Conservation (phyloP, 768 basidiomycete species). For the Rickenella mellea region DNA sequence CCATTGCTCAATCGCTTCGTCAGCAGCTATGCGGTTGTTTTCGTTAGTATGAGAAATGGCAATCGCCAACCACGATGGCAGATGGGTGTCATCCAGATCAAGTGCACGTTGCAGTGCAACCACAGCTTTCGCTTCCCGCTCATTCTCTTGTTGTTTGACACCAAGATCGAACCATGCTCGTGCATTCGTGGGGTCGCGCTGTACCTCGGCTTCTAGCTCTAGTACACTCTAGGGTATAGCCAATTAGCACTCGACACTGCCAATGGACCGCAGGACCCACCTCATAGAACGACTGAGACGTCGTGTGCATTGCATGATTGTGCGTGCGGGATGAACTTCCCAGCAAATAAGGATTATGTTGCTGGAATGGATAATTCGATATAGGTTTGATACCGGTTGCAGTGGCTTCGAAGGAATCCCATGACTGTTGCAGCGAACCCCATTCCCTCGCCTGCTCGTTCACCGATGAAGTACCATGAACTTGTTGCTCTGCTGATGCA, state of each 20-base stretch:
- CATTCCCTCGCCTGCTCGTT: conserved; percentile 32
- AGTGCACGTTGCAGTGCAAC: conserved; percentile 74
- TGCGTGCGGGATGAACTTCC: conserved; percentile 37
- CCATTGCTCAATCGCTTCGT: conserved; percentile 82
- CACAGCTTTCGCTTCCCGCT: conserved; percentile 86
- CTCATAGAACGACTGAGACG: conserved; percentile 24
- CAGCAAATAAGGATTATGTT: conserved; percentile 67
- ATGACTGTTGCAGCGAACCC: conserved; percentile 63
- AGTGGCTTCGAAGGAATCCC: conserved; percentile 78
- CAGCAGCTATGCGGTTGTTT: conserved; percentile 60
- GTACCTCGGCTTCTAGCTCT: conserved; percentile 83
- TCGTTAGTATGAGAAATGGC: conserved; percentile 91
- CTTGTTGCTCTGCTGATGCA: conserved; percentile 15
- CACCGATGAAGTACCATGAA: neutral
- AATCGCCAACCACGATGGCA: conserved; percentile 83
- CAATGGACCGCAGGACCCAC: conserved; percentile 19
- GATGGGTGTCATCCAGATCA: conserved; percentile 67
- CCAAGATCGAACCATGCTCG: conserved; percentile 86
- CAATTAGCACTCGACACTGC: neutral
- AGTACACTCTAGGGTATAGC: conserved; percentile 57
- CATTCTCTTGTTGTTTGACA: conserved; percentile 96
- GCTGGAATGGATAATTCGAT: conserved; percentile 60
- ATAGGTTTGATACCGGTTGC: conserved; percentile 50
- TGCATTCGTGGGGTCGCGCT: conserved; percentile 62
- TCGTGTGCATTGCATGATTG: conserved; percentile 32